Evolutionary conservation across 179 eudicot species (phyloP), one percentile per base, ranked within the genome.

Genomic region (Beta corolliflora): DNA sequence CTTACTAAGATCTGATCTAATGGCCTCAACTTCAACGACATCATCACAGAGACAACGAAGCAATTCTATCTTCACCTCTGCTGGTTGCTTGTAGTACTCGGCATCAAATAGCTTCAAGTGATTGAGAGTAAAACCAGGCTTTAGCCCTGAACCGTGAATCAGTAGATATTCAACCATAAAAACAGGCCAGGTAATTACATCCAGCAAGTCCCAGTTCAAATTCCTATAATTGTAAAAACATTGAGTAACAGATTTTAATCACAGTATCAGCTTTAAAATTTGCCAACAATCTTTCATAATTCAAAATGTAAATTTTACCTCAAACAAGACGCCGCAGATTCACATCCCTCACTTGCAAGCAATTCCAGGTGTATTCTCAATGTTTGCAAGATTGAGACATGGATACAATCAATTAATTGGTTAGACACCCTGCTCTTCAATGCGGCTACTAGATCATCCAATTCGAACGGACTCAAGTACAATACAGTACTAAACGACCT

Each of bases 161-260:
- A 97, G 77, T 45, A 97, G 87, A 86, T 97, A 97, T 72, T 93
- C 95, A 69, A 82, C 91, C 94, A 95, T 85, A 86, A 86, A 97
- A 71, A 92, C 82, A 63, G 99, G 99, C 99, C 99, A 97, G 0
- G 98, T 94, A 81, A 97, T 84, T 84, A 85, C 79, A 86, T 97
- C 99, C 88, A 97, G 90, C 74, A 97, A 85, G 87, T 93, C 95
- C 99, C 99, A 97, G 81, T 95, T 90, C 81, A 94, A 87, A 87
- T 84, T 90, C 97, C 99, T 97, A 83, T 81, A 75, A 86, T 79
- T 61, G 16, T 72, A 58, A 18, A 36, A 60, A 79, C 75, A 68
- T 77, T 25, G 81, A 65, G 77, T 70, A 53, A 45, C 80, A 69
- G 70, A 69, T 77, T 59, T 65, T 53, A 45, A 56, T 60, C 75